Conservation (phyloP, 768 basidiomycete species). For the Coprinopsis strossmayeri region DNA sequence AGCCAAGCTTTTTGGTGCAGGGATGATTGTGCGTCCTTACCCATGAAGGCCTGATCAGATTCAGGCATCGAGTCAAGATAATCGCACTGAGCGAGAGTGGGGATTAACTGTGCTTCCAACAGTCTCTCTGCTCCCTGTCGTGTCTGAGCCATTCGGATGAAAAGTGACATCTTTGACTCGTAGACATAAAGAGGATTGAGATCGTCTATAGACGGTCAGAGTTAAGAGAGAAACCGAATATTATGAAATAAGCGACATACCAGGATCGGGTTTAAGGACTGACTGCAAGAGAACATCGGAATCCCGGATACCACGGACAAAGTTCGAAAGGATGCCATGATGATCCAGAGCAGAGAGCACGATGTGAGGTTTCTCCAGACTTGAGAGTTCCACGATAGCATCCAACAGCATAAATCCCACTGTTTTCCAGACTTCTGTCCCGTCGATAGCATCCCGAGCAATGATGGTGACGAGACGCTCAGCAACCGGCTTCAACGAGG, state of each 20-base stretch:
- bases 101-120: constrained; percentile 69
- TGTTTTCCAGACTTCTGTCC: constrained; percentile 95
- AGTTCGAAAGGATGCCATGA: constrained; percentile 75
- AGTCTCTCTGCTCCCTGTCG: constrained; percentile 80
- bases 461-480: constrained; percentile 71
- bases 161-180: constrained; percentile 89
- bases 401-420: constrained; percentile 90
- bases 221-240: neutral
- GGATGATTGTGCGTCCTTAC: constrained; percentile 30
- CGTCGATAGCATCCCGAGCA: constrained; percentile 90
- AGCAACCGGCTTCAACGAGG: constrained; percentile 57
- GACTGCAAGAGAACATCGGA: constrained; percentile 66
- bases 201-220: constrained; percentile 49
- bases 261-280: constrained; percentile 85
- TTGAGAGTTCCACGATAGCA: constrained; percentile 67
- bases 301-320: constrained; percentile 82
- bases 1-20: neutral
- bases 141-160: constrained; percentile 79
- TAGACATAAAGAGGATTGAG: constrained; percentile 90
- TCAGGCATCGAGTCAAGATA: constrained; percentile 84
- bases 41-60: constrained; percentile 74
- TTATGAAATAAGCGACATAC: constrained; percentile 33
- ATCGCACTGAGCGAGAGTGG: constrained; percentile 75
- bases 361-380: constrained; percentile 59
- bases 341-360: constrained; percentile 54